Percentiles rank a stretch among this genome's conserved stretches.
Conservation (phyloP, 306 rosid genomes). For the Prosopis cineraria region DNA sequence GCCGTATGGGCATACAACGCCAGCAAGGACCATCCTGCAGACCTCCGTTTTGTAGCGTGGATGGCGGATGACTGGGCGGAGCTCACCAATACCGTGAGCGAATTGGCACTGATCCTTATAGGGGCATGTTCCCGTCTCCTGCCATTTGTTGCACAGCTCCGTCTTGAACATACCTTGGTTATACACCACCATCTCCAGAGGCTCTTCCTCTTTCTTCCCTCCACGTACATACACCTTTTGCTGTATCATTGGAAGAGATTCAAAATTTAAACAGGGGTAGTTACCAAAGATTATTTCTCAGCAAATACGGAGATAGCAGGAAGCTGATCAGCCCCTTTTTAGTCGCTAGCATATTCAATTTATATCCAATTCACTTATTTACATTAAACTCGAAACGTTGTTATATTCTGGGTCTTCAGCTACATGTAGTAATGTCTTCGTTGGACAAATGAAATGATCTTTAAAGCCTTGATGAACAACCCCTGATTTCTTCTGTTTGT, state of each 20-base stretch:
- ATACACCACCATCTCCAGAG: slow-evolving; percentile 64
- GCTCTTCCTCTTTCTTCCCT: slow-evolving; percentile 61
- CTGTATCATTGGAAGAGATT: slow-evolving; percentile 36
- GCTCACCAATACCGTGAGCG: slow-evolving; percentile 87
- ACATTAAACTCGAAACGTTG: neutral
- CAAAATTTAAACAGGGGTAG: slow-evolving; percentile 30
- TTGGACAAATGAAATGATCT: neutral
- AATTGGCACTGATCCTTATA: slow-evolving; percentile 80
- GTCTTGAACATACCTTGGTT: slow-evolving; percentile 94
- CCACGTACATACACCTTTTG: slow-evolving; percentile 61
- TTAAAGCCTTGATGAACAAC: neutral
- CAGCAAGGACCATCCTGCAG: slow-evolving; percentile 86
- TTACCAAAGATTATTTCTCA: neutral
- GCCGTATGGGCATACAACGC: slow-evolving; percentile 78
- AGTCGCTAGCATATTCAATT: neutral
- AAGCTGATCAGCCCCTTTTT: neutral
- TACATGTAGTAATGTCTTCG: neutral
- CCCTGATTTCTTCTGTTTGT: neutral
- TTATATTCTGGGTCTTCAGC: neutral
- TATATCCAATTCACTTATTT: neutral
- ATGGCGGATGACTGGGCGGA: slow-evolving; percentile 91
- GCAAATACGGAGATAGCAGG: neutral
- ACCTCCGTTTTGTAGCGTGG: slow-evolving; percentile 96
- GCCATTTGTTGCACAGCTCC: slow-evolving; percentile 97
- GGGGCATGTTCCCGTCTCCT: slow-evolving; percentile 81